These are phyloP conservation scores for Rhizopogon vulgaris DNA, from an alignment of 768 basidiomycete genomes.

Conservation along the genomic window DNA sequence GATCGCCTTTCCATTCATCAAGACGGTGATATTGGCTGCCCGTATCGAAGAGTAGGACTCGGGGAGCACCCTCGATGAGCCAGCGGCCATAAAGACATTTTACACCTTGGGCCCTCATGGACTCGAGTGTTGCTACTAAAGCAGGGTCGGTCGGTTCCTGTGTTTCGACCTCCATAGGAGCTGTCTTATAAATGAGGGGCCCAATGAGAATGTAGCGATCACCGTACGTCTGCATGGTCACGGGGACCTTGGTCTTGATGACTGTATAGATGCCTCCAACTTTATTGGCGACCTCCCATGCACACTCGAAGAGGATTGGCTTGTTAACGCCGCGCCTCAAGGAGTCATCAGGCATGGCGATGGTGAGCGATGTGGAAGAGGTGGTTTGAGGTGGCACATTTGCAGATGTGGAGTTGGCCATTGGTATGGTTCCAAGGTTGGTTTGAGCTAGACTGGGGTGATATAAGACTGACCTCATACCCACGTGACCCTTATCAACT, in stretches of 20 bases:
- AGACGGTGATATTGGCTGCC: conserved; percentile 79
- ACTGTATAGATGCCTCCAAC: conserved; percentile 99
- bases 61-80: conserved; percentile 96
- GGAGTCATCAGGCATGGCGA: conserved; percentile 16
- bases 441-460: background rate
- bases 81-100: conserved; percentile 95
- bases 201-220: conserved; percentile 95
- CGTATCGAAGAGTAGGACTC: conserved; percentile 94
- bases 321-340: conserved; percentile 67
- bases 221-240: conserved; percentile 94
- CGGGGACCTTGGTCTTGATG: conserved; percentile 98
- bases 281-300: conserved; percentile 99
- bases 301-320: conserved; percentile 87
- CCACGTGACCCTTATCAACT: conserved; percentile 1
- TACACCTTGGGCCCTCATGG: conserved; percentile 85
- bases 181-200: conserved; percentile 96
- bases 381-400: background rate
- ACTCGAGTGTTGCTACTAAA: conserved; percentile 66
- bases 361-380: conserved; percentile 1
- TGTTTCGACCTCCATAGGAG: conserved; percentile 97
- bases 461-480: conserved; percentile 1
- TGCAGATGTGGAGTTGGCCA: background rate
- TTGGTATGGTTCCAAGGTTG: background rate
- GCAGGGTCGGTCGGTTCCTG: conserved; percentile 82
- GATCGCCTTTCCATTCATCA: conserved; percentile 98